Conservation (phyloP, 1,284 basidiomycete genomes). For the Melanopsichium pennsylvanicum region DNA sequence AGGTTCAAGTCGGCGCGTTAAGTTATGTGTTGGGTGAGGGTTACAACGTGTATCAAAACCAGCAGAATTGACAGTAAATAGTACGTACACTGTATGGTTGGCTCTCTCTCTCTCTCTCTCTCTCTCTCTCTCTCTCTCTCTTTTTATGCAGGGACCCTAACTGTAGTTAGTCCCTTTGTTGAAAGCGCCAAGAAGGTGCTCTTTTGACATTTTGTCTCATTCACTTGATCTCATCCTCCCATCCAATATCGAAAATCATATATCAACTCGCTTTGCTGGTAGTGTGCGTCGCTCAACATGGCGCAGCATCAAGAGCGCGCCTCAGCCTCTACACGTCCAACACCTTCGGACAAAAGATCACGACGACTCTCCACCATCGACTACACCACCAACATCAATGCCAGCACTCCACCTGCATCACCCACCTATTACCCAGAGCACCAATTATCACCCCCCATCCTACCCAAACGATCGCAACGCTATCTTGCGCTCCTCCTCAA, state of each 20-base stretch:
- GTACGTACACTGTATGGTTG: too few species aligned
- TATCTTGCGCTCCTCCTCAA: slow-evolving; percentile 45
- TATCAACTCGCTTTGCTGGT: too few species aligned
- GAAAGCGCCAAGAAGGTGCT: not conserved
- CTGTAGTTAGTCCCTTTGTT: not conserved
- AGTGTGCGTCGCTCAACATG: slow-evolving; percentile 5
- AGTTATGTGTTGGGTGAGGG: too few species aligned
- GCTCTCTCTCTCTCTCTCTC: too few species aligned
- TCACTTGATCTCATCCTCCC: too few species aligned
- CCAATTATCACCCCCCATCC: slow-evolving; percentile 15
- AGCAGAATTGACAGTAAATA: too few species aligned
- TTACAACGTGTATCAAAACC: too few species aligned
- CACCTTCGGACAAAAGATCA: slow-evolving; percentile 3
- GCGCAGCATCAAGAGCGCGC: slow-evolving; percentile 21
- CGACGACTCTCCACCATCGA: slow-evolving; percentile 5
- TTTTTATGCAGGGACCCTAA: slow-evolving; percentile 1
- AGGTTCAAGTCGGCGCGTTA: too few species aligned
- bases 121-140: too few species aligned
- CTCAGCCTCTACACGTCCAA: slow-evolving; percentile 2
- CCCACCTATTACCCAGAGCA: slow-evolving; percentile 44
- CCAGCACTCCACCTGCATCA: slow-evolving; percentile 19
- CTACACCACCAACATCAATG: too few species aligned
- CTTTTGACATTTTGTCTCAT: too few species aligned
- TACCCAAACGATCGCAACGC: slow-evolving; percentile 33
- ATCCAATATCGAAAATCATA: too few species aligned